Conservation (phyloP, 2,329 filamentous ascomycete genomes). For the Phoma sp. region DNA sequence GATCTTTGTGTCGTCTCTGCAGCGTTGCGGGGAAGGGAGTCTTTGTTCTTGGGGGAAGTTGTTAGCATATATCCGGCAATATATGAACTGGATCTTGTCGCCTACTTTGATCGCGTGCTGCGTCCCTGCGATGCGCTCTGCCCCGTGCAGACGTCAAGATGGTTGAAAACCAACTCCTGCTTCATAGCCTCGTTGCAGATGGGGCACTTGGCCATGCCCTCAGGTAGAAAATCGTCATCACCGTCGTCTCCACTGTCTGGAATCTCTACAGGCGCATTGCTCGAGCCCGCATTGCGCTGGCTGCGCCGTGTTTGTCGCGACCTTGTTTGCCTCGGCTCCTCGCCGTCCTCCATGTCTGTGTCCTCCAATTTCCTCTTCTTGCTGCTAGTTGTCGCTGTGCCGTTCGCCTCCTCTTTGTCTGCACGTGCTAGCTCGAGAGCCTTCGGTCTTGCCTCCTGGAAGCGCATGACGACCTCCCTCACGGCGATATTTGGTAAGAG, state of each 20-base stretch:
- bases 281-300: constrained; percentile 37
- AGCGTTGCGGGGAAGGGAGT: constrained; percentile 28
- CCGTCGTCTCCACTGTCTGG: constrained; percentile 50
- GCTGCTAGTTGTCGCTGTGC: constrained; percentile 11
- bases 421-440: constrained; percentile 69
- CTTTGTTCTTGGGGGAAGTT: constrained; percentile 22
- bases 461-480: constrained; percentile 82
- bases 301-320: constrained; percentile 49
- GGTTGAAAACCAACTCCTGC: constrained; percentile 74
- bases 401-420: constrained; percentile 37
- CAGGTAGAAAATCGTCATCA: constrained; percentile 56
- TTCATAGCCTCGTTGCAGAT: constrained; percentile 84
- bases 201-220: constrained; percentile 82
- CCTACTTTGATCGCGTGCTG: constrained; percentile 41
- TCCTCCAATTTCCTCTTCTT: constrained; percentile 60
- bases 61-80: no score
- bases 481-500: constrained; percentile 83
- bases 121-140: constrained; percentile 35
- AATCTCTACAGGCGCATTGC: constrained; percentile 42
- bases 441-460: constrained; percentile 67
- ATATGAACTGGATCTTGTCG: not conserved
- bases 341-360: constrained; percentile 54
- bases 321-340: constrained; percentile 43
- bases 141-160: constrained; percentile 72
- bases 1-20: constrained; percentile 40